Conservation (phyloP, 768 basidiomycete genomes). For the Mycena haematopus region DNA sequence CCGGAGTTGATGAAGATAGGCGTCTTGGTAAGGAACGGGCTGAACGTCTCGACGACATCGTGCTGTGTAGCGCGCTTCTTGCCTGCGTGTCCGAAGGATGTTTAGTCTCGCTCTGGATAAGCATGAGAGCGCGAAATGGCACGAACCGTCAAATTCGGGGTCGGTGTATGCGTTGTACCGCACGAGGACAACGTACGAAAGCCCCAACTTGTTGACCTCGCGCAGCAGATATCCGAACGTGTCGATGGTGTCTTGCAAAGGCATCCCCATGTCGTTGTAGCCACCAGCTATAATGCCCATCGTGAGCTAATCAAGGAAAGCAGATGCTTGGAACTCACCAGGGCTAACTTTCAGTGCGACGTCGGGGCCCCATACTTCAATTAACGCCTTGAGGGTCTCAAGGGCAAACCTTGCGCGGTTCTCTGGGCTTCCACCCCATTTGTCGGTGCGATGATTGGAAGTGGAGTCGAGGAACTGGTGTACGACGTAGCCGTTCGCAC, state of each 20-base stretch:
- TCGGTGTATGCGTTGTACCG: neutral
- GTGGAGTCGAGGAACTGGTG: conserved; percentile 2
- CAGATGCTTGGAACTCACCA: neutral
- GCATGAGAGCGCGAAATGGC: neutral
- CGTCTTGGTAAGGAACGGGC: neutral
- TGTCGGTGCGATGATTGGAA: neutral
- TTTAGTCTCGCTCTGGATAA: neutral
- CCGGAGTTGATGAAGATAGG: neutral
- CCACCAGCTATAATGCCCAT: neutral
- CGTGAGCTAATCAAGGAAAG: neutral
- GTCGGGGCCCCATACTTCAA: neutral
- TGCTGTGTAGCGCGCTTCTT: conserved; percentile 1
- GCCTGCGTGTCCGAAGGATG: neutral
- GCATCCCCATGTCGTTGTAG: conserved; percentile 4
- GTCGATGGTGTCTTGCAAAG: conserved; percentile 2
- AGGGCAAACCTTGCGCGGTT: neutral
- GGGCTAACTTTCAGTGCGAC: neutral
- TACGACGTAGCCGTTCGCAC: neutral
- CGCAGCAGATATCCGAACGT: neutral
- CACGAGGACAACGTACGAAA: neutral
- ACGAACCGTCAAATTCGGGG: neutral
- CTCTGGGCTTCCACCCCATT: neutral
- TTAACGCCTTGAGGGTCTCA: neutral
- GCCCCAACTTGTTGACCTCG: neutral
- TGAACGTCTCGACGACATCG: neutral